A percentile compares a stretch with the other conserved stretches of the same genome.
Conservation (phyloP, 495 filamentous ascomycete species). For the Aspergillus saccharolyticus region DNA sequence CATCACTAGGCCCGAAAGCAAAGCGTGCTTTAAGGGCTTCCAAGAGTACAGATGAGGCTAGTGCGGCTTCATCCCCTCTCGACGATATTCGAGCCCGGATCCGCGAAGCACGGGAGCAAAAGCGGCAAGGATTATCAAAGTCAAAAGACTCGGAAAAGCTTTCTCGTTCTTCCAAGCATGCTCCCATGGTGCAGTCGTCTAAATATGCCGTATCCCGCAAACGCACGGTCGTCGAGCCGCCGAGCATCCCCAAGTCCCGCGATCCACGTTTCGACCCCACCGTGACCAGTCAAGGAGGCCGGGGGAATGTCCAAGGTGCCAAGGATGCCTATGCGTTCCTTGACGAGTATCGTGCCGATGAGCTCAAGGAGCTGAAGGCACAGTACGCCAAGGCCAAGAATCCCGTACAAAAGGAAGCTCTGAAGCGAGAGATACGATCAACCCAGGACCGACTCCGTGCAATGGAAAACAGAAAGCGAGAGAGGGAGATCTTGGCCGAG, state of each 20-base stretch:
- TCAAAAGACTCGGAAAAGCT: slow-evolving; percentile 35
- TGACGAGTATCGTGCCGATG: slow-evolving; percentile 72
- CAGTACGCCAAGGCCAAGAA: slow-evolving; percentile 64
- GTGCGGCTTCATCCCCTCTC: slow-evolving; percentile 23
- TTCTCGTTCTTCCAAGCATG: slow-evolving; percentile 76
- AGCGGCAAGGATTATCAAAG: slow-evolving; percentile 25
- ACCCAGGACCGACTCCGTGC: slow-evolving; percentile 67
- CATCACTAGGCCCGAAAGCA: slow-evolving; percentile 48
- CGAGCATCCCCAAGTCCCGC: slow-evolving; percentile 42
- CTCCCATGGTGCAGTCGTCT: slow-evolving; percentile 72
- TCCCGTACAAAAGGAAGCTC: slow-evolving; percentile 50
- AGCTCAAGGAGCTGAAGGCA: slow-evolving; percentile 67
- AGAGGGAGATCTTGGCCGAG: slow-evolving; percentile 58
- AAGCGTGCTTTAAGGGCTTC: slow-evolving; percentile 21
- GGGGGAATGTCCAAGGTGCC: slow-evolving; percentile 41
- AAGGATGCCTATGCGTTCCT: slow-evolving; percentile 78
- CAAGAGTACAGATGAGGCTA: slow-evolving; percentile 11
- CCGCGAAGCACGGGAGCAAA: slow-evolving; percentile 43
- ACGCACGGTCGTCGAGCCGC: slow-evolving; percentile 62
- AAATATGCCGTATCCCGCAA: slow-evolving; percentile 76
- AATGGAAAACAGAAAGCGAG: slow-evolving; percentile 59
- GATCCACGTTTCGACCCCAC: slow-evolving; percentile 85
- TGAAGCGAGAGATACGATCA: slow-evolving; percentile 62
- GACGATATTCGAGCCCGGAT: slow-evolving; percentile 37
- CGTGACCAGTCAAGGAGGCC: slow-evolving; percentile 32